Conservation (phyloP, 352 stramenopile species). For the Blastocystis sp. region DNA sequence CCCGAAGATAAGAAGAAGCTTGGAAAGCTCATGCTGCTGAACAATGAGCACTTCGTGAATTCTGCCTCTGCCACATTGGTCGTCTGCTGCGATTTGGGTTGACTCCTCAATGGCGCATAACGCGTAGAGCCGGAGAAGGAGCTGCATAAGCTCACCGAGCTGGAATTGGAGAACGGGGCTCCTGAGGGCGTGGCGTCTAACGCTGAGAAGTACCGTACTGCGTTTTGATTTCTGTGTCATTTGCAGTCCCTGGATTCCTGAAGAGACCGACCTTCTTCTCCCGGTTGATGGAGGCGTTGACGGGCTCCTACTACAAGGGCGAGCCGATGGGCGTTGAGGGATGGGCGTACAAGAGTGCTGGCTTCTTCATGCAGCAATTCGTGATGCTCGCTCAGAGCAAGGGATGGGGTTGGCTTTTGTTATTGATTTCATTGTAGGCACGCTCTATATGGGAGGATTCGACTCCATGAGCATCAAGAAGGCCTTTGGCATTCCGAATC, state of each 20-base stretch:
- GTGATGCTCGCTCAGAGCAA: conserved; percentile 67
- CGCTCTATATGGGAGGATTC: conserved; percentile 52
- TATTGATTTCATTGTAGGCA: not conserved
- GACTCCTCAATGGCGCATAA: not conserved
- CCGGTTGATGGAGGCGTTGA: conserved; percentile 53
- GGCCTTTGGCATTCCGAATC: conserved; percentile 52
- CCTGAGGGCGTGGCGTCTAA: conserved; percentile 35
- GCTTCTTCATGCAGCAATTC: conserved; percentile 67
- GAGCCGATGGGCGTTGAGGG: conserved; percentile 29
- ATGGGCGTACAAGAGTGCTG: conserved; percentile 62
- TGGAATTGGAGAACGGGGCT: conserved; percentile 23
- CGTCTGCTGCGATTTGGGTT: conserved; percentile 58
- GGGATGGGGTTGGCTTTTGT: conserved; percentile 28
- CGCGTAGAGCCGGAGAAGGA: conserved; percentile 5
- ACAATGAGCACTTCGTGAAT: conserved; percentile 57
- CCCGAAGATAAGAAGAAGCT: conserved; percentile 61
- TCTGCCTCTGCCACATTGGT: conserved; percentile 55
- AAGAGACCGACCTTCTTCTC: conserved; percentile 55
- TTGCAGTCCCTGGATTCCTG: conserved; percentile 29
- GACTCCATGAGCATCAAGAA: conserved; percentile 57
- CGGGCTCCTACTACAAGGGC: conserved; percentile 42
- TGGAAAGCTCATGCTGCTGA: conserved; percentile 36
- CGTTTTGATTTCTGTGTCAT: not conserved
- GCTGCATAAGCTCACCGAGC: conserved; percentile 38
- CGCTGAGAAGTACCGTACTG: conserved; percentile 30